phyloP scores from a whole-genome alignment of 345 rosid species.

The Eucalyptus cloeziana region DNA sequence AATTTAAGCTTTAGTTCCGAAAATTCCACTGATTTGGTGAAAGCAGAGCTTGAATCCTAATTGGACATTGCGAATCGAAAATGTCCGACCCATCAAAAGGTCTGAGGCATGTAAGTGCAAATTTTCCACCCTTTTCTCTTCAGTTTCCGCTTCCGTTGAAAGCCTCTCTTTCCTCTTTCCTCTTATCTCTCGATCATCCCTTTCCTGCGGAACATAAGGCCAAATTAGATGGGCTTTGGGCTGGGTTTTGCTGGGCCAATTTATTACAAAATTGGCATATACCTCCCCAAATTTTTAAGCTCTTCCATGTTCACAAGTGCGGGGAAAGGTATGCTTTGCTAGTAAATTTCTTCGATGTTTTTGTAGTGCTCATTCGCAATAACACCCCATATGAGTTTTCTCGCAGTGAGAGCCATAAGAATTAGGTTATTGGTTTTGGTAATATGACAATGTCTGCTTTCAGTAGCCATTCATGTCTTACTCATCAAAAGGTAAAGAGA shows the following conservation, averaged over 20 bases:
- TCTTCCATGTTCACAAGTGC: background rate
- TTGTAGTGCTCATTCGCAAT: background rate
- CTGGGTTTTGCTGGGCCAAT: background rate
- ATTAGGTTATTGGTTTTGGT: background rate
- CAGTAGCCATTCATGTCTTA: background rate
- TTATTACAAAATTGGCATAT: background rate
- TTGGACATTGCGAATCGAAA: background rate
- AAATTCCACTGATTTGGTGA: background rate
- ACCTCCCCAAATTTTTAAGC: background rate
- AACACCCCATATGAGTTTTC: background rate
- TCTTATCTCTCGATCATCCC: background rate
- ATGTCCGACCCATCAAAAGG: background rate
- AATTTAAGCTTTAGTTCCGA: background rate
- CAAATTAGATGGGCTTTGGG: background rate
- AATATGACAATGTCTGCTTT: background rate
- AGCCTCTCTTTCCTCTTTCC: background rate
- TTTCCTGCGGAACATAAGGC: background rate
- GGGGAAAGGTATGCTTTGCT: background rate
- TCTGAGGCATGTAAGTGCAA: background rate
- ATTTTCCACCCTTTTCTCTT: background rate
- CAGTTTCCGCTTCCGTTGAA: background rate
- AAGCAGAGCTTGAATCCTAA: background rate
- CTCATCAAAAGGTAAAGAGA: slow-evolving; percentile 21
- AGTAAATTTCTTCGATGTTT: background rate
- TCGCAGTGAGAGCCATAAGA: background rate